Percentiles rank a stretch among this genome's conserved stretches.
Conservation (phyloP, 257 asterid genomes). For the Nicotiana attenuata region DNA sequence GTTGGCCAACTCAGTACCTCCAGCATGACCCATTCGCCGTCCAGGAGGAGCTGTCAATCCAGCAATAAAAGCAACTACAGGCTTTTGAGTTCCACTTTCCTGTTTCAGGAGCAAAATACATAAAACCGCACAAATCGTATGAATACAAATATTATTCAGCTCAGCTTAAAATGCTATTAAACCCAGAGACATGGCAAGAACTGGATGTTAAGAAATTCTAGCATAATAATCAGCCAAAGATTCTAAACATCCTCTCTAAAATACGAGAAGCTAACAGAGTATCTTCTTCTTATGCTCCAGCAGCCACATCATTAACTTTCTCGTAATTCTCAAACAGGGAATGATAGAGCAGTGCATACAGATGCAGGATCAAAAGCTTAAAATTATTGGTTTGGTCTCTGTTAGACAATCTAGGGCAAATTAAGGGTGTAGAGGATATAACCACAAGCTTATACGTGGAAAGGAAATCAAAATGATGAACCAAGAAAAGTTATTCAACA, state of each 20-base stretch:
- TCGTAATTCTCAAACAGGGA: not conserved
- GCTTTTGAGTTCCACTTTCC: constrained; percentile 93
- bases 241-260: not conserved
- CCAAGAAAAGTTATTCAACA: not conserved
- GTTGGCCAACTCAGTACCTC: constrained; percentile 48
- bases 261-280: not conserved
- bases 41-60: constrained; percentile 99
- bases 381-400: not conserved
- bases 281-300: not conserved
- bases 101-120: constrained; percentile 25
- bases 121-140: too few relatives aligned
- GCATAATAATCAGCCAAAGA: not conserved
- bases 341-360: not conserved
- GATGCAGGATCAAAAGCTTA: not conserved
- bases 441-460: not conserved
- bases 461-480: not conserved
- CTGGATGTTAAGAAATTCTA: not conserved
- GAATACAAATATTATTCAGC: not conserved
- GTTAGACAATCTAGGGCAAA: not conserved
- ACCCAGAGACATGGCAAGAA: not conserved
- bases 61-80: constrained; percentile 89
- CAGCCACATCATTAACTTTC: not conserved
- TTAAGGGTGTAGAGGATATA: not conserved
- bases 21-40: constrained; percentile 96
- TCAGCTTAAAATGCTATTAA: not conserved